These are phyloP conservation scores for Petrea volubilis DNA, from an alignment of 257 asterid genomes.

Conservation along the genomic window DNA sequence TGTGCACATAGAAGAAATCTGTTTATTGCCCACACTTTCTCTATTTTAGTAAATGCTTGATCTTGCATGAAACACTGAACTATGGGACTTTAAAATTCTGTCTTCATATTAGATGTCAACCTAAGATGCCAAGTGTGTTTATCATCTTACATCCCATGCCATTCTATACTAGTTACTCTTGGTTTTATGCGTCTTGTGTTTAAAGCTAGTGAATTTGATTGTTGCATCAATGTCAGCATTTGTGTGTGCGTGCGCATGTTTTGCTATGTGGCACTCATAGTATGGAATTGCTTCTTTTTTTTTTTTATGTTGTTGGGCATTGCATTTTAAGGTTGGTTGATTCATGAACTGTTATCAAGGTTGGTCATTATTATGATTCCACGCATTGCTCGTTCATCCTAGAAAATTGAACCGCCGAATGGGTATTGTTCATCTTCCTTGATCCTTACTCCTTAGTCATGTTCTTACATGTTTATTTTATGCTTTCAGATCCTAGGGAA, in stretches of 20 bases:
- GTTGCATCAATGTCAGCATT: neutral
- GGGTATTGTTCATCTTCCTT: neutral
- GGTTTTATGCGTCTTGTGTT: neutral
- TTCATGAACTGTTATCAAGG: neutral
- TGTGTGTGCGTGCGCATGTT: neutral
- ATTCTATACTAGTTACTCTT: neutral
- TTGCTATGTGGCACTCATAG: neutral
- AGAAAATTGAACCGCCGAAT: neutral
- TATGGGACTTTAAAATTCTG: neutral
- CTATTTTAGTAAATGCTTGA: neutral
- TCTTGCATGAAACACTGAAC: neutral
- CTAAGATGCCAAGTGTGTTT: neutral
- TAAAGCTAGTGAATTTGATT: neutral
- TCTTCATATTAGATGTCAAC: neutral
- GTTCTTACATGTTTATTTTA: constrained; percentile 12
- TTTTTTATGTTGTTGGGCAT: neutral
- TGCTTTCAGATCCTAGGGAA: constrained; percentile 66
- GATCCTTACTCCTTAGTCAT: neutral
- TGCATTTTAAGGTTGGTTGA: neutral
- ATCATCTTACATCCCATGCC: neutral
- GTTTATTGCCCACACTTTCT: neutral
- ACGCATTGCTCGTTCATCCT: neutral
- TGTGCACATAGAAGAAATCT: neutral
- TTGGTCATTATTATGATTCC: neutral
- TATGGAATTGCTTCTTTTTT: neutral